Conservation (phyloP, 495 filamentous ascomycete species). For the Neurospora terricola region DNA sequence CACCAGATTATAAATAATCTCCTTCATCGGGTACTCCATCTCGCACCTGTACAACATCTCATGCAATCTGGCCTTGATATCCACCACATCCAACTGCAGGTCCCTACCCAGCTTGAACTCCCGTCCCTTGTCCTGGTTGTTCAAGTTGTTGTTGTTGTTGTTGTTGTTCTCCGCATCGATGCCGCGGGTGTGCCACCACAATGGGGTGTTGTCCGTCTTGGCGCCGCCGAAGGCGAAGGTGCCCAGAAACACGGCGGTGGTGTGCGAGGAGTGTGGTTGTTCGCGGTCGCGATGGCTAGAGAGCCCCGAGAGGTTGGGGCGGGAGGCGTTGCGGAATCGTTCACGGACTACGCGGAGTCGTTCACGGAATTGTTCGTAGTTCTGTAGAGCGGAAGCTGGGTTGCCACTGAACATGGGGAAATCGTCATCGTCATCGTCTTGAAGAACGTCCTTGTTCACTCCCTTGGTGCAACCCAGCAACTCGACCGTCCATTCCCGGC, state of each 20-base stretch:
- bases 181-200: too few species aligned
- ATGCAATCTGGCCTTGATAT: conserved; percentile 21
- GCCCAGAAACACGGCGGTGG: conserved; percentile 7
- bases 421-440: not conserved
- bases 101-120: conserved; percentile 24
- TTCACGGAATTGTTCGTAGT: not conserved
- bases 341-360: not conserved
- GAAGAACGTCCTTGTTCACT: not conserved
- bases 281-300: not conserved
- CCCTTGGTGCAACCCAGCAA: conserved; percentile 9
- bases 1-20: conserved; percentile 29
- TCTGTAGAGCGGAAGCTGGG: not conserved
- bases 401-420: not conserved
- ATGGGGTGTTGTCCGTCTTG: too few species aligned
- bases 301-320: not conserved
- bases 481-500: conserved; percentile 14
- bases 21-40: conserved; percentile 32
- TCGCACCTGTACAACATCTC: conserved; percentile 31
- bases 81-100: conserved; percentile 25
- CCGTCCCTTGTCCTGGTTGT: not conserved
- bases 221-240: not conserved
- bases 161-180: not conserved
- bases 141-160: not conserved
- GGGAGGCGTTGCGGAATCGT: not conserved
- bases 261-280: not conserved